Evolutionary conservation across 306 rosid species (phyloP).

Genomic region (Potentilla sterilis): DNA sequence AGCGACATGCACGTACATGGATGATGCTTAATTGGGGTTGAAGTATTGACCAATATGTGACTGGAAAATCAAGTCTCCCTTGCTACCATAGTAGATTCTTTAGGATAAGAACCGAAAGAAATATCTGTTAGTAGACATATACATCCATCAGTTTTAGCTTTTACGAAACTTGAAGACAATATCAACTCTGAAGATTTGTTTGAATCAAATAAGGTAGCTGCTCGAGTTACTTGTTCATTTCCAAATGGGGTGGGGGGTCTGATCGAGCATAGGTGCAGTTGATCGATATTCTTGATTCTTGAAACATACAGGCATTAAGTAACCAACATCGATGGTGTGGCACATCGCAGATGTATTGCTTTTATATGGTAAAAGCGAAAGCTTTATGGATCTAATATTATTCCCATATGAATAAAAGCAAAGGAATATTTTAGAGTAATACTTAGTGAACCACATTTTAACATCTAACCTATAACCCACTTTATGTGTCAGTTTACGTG

Average conservation of each 20-base stretch:
- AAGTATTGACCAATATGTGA: not conserved
- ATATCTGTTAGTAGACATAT: not conserved
- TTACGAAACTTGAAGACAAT: not conserved
- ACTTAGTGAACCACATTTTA: too few species aligned
- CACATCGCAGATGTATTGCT: slow-evolving; percentile 1
- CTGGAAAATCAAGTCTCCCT: not conserved
- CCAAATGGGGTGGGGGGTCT: not conserved
- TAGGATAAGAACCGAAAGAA: not conserved
- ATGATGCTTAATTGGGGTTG: not conserved
- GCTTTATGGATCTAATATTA: not conserved
- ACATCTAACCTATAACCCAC: too few species aligned
- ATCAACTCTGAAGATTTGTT: not conserved
- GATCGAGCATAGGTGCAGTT: not conserved
- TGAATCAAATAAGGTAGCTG: not conserved
- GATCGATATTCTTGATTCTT: not conserved
- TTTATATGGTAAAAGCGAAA: not conserved
- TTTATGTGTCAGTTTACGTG: too few species aligned
- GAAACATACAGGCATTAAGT: not conserved
- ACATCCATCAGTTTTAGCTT: not conserved
- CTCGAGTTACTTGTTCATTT: not conserved
- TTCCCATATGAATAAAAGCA: not conserved
- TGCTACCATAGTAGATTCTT: not conserved
- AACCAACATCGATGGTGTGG: not conserved
- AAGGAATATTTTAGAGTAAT: not conserved
- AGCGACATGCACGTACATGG: not conserved